phyloP scores from a whole-genome alignment of 2,329 filamentous ascomycete species.

The Monilinia vaccinii-corymbosi region DNA sequence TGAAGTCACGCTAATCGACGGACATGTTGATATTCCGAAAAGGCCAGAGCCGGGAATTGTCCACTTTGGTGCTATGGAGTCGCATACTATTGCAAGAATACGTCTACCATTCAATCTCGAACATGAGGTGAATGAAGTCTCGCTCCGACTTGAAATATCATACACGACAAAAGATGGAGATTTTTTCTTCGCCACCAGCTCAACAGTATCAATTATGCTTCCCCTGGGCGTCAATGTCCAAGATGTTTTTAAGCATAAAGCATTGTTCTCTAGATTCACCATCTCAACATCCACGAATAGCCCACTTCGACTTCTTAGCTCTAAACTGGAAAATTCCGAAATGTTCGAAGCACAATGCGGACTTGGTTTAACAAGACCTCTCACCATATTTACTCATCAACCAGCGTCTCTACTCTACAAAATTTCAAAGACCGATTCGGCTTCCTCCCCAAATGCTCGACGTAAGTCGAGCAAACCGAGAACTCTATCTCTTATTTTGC shows the following conservation, averaged over 20 bases:
- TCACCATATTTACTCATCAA: conserved; percentile 70
- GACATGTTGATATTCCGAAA: conserved; percentile 36
- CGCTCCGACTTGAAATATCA: conserved; percentile 64
- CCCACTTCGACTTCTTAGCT: conserved; percentile 65
- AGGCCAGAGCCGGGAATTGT: conserved; percentile 46
- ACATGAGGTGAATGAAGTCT: conserved; percentile 60
- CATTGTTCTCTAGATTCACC: conserved; percentile 82
- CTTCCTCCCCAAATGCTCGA: conserved; percentile 28
- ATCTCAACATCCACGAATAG: conserved; percentile 71
- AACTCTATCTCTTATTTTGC: conserved; percentile 56
- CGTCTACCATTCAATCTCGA: conserved; percentile 77
- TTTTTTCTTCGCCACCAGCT: conserved; percentile 54
- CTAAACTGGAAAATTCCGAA: conserved; percentile 61
- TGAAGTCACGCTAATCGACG: conserved; percentile 44
- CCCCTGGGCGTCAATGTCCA: conserved; percentile 93
- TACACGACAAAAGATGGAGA: conserved; percentile 60
- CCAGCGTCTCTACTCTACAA: conserved; percentile 75
- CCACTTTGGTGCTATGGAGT: conserved; percentile 38
- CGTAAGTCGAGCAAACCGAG: conserved; percentile 26
- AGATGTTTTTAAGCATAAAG: conserved; percentile 79
- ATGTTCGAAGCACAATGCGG: conserved; percentile 58
- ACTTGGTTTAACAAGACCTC: conserved; percentile 39
- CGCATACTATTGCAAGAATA: conserved; percentile 45
- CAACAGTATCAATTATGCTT: conserved; percentile 61
- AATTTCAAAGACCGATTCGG: conserved; percentile 47